Evolutionary conservation across 169 alveolate species (phyloP), one percentile per base, ranked within the genome.

Genomic region (Cystoisospora suis): DNA sequence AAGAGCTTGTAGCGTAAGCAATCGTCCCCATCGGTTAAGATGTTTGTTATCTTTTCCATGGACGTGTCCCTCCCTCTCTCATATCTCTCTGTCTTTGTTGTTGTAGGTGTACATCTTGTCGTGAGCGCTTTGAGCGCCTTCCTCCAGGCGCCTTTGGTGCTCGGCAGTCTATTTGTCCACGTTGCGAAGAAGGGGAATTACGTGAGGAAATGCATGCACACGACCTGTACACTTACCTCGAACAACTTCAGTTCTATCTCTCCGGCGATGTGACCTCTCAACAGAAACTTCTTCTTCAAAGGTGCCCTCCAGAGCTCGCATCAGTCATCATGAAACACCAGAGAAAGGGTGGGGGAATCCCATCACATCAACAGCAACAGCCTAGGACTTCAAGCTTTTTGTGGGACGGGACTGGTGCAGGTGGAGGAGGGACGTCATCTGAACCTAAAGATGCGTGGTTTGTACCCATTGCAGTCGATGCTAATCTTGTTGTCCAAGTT

Each of bases 241-340:
- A 72, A 29, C 42, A 72, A 27, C 9, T 72, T 20, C 83, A 38
- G 83, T 72, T 72, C 45, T 72, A 72, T 40, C 58, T 72, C n/a
- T 15, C 83, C 34, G 83, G 83, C 47, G 83, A 72, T 32, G 56
- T 72, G 42, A 72, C 83, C 29, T 20, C 83, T 17, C 83, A 72
- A 56, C 83, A 72, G 83, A 3, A 5, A 38, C 47, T 36, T 5
- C 45, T 72, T 34, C 36, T 6, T 72, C 58, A 72, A 38, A 32
- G 53, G 15, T 44, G 77, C 36, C n/a, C n/a, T n/a, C 77, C 77
- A 20, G 77, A 65, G 77, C n/a, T 4, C 45, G 44, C 77, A 5
- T 36, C 77, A 23, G n/a, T 49, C 61, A 65, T 72, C 32, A 4
- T 36, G 56, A 29, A 56, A 29, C 42, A 6, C 83, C 56, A 56